These are phyloP conservation scores for Musa schizocarpa DNA, from an alignment of 176 grass and related monocot species.

Conservation along the genomic window DNA sequence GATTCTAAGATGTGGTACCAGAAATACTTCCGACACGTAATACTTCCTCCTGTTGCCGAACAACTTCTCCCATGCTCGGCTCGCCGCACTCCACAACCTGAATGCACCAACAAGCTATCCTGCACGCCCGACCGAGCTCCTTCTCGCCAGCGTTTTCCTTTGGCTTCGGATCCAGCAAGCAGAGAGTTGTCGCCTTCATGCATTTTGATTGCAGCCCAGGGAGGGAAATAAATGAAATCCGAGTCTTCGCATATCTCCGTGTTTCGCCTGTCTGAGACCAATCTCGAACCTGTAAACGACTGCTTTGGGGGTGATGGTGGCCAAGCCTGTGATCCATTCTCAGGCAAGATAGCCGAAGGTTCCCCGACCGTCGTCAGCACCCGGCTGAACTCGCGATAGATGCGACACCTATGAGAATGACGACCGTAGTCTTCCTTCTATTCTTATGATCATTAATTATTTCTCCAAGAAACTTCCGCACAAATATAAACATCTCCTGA, in stretches of 20 bases:
- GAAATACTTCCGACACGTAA: no score
- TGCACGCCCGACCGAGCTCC: conserved; percentile 9
- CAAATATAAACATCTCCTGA: no score
- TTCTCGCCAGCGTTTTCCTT: conserved; percentile 11
- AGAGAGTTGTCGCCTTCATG: conserved; percentile 22
- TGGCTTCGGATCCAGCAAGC: conserved; percentile 17
- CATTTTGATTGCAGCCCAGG: background rate
- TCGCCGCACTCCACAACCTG: conserved; percentile 9
- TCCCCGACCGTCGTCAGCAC: conserved; percentile 25
- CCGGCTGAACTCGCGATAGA: background rate
- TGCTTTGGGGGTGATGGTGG: conserved; percentile 26
- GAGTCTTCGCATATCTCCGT: background rate
- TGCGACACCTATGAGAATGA: background rate
- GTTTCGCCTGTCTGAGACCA: conserved; percentile 30
- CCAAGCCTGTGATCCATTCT: conserved; percentile 26
- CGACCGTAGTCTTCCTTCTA: no score
- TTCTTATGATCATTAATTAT: no score
- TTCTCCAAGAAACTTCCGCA: no score
- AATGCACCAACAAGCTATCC: conserved; percentile 39
- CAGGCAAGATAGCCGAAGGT: conserved; percentile 43
- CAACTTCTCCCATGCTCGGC: no score
- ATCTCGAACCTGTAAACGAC: conserved; percentile 41
- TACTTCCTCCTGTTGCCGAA: no score
- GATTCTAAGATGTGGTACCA: no score
- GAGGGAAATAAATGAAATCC: conserved; percentile 13